These are phyloP conservation scores for Scheffersomyces stambukii DNA, from an alignment of 1,139 yeast species.

Conservation along the genomic window DNA sequence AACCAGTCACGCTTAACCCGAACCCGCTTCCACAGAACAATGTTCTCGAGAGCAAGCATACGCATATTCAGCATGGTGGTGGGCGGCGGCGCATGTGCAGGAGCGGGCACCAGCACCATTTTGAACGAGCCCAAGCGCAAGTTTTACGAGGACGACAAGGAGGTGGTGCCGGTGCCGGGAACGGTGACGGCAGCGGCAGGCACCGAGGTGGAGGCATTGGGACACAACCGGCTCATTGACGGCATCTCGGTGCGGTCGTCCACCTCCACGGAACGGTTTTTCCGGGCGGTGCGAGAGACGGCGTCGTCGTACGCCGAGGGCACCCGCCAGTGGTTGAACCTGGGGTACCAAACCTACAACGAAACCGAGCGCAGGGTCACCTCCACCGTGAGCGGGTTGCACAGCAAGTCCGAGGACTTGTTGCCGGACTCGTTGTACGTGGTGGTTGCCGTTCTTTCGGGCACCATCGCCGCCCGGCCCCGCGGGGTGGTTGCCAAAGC, in stretches of 20 bases:
- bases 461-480: slow-evolving; percentile 75
- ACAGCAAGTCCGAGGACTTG: slow-evolving; percentile 67
- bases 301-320: slow-evolving; percentile 13
- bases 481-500: slow-evolving; percentile 57
- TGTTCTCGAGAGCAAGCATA: no score
- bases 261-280: slow-evolving; percentile 40
- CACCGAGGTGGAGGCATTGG: slow-evolving; percentile 36
- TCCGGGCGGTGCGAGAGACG: slow-evolving; percentile 45
- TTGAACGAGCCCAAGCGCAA: slow-evolving; percentile 34
- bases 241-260: slow-evolving; percentile 59
- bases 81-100: no score
- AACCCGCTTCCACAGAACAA: no score
- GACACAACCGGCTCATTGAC: slow-evolving; percentile 46
- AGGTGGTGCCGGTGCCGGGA: slow-evolving; percentile 51
- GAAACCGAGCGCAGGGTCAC: slow-evolving; percentile 65
- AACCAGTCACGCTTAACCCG: no score
- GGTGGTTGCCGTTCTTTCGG: slow-evolving; percentile 71
- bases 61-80: no score
- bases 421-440: slow-evolving; percentile 74
- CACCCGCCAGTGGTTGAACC: slow-evolving; percentile 21
- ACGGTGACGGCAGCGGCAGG: slow-evolving; percentile 50
- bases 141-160: slow-evolving; percentile 60
- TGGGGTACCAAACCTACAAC: slow-evolving; percentile 48
- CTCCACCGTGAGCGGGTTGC: slow-evolving; percentile 63
- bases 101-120: slow-evolving; percentile 9